Evolutionary conservation across 805 yeast species (phyloP).

Genomic region (Tetrapisispora pingtungensis): DNA sequence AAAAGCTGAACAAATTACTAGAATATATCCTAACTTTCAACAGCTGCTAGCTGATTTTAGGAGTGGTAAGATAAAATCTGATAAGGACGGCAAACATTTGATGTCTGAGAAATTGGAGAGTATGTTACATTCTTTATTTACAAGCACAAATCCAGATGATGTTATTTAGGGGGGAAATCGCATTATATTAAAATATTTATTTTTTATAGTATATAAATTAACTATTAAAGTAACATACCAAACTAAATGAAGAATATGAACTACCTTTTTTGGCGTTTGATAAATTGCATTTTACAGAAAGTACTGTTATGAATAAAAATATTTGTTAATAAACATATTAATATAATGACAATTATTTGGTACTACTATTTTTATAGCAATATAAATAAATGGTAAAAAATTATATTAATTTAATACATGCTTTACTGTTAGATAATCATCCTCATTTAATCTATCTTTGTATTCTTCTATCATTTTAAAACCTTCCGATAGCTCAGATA

Average conservation of each 20-base stretch:
- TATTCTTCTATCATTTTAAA: slow-evolving; percentile 33
- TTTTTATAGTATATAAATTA: too few species aligned
- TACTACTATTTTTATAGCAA: background rate
- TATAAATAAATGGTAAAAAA: background rate
- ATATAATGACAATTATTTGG: background rate
- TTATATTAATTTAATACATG: slow-evolving; percentile 3
- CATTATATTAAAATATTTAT: too few species aligned
- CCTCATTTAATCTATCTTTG: slow-evolving; percentile 42
- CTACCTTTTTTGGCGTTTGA: slow-evolving; percentile 16
- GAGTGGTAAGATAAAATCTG: slow-evolving; percentile 32
- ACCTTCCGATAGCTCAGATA: slow-evolving; percentile 28
- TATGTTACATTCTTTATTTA: slow-evolving; percentile 39
- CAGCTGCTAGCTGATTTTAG: slow-evolving; percentile 21
- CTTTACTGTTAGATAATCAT: slow-evolving; percentile 37
- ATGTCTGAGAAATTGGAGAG: slow-evolving; percentile 43
- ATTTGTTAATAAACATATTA: slow-evolving; percentile 1
- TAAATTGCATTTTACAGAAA: slow-evolving; percentile 29
- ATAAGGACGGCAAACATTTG: slow-evolving; percentile 35
- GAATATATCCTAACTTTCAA: slow-evolving; percentile 34
- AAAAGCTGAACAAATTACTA: slow-evolving; percentile 37
- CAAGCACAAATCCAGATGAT: slow-evolving; percentile 42
- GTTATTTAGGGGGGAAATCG: background rate
- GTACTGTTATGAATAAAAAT: slow-evolving; percentile 17
- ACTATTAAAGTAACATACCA: too few species aligned
- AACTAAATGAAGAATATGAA: background rate